phyloP scores from a whole-genome alignment of 805 yeast genomes.

The Brettanomyces sp. region DNA sequence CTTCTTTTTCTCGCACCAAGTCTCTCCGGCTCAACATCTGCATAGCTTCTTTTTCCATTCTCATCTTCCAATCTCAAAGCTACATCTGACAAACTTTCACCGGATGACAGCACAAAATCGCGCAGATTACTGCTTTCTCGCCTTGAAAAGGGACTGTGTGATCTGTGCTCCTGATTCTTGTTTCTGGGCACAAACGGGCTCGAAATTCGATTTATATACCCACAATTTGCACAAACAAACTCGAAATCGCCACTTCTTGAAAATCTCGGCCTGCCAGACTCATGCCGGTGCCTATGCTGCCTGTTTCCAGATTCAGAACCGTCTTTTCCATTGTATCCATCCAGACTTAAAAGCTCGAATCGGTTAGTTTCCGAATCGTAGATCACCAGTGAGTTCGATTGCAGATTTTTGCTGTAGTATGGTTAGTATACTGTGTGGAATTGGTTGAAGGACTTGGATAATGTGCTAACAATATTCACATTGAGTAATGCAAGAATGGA shows the following conservation, averaged over 20 bases:
- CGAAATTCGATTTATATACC: slow-evolving; percentile 7
- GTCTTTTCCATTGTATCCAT: slow-evolving; percentile 1
- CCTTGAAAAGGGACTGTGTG: neutral
- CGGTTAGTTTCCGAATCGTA: slow-evolving; percentile 20
- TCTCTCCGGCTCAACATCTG: neutral
- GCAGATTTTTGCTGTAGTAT: slow-evolving; percentile 7
- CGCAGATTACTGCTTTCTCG: neutral
- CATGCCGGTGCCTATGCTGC: neutral
- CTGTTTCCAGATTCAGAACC: neutral
- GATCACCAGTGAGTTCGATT: slow-evolving; percentile 20
- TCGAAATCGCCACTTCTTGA: neutral
- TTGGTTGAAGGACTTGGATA: too few relatives aligned
- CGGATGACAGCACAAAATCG: neutral
- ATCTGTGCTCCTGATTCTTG: neutral
- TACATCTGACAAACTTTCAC: neutral
- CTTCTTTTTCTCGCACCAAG: neutral
- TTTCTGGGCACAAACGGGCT: neutral
- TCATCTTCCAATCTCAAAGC: too few relatives aligned
- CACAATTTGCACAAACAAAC: slow-evolving; percentile 21
- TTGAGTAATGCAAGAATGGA: too few relatives aligned
- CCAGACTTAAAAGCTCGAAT: slow-evolving; percentile 18
- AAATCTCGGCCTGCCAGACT: neutral
- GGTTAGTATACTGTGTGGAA: too few relatives aligned
- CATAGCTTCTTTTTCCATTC: neutral
- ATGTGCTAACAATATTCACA: too few relatives aligned